Evolutionary conservation across 371 early-diverging fungal genomes (phyloP).

Genomic region (Chytridiales sp.): DNA sequence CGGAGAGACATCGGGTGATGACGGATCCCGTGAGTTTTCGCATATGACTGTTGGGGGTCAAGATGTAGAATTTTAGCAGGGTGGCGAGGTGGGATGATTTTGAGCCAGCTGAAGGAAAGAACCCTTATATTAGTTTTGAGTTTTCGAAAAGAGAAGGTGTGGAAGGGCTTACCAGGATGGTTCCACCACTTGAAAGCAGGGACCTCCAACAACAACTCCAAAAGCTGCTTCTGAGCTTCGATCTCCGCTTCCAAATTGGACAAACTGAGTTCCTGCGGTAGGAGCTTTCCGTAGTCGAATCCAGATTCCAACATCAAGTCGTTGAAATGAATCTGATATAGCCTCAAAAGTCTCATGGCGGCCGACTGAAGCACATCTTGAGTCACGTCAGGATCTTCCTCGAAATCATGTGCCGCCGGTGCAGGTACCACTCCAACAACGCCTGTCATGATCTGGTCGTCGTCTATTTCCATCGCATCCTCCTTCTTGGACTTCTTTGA

Average conservation of each 20-base stretch:
- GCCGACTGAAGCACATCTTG: slow-evolving; percentile 55
- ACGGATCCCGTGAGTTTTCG: no score
- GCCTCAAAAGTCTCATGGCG: slow-evolving; percentile 60
- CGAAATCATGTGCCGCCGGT: slow-evolving; percentile 20
- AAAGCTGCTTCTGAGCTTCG: slow-evolving; percentile 57
- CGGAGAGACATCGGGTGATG: no score
- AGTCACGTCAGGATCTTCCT: slow-evolving; percentile 39
- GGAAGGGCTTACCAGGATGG: slow-evolving; percentile 46
- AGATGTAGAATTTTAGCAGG: slow-evolving; percentile 57
- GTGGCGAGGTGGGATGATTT: slow-evolving; percentile 61
- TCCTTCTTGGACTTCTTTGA: slow-evolving; percentile 25
- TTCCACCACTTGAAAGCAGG: slow-evolving; percentile 70
- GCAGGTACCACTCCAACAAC: background rate
- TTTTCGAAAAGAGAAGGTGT: background rate
- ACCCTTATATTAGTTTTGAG: background rate
- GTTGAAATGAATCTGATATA: slow-evolving; percentile 68
- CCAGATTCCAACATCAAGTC: slow-evolving; percentile 66
- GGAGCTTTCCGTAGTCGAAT: slow-evolving; percentile 71
- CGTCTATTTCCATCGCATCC: slow-evolving; percentile 4
- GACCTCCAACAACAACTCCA: slow-evolving; percentile 60
- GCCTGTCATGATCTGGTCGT: background rate
- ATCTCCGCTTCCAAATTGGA: slow-evolving; percentile 27
- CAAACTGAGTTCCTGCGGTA: slow-evolving; percentile 57
- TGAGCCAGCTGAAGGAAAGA: slow-evolving; percentile 36
- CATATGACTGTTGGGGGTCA: no score